Percentiles rank a stretch among this genome's conserved stretches.
Conservation (phyloP, 1,139 yeast genomes). For the Protomyces pachydermus region DNA sequence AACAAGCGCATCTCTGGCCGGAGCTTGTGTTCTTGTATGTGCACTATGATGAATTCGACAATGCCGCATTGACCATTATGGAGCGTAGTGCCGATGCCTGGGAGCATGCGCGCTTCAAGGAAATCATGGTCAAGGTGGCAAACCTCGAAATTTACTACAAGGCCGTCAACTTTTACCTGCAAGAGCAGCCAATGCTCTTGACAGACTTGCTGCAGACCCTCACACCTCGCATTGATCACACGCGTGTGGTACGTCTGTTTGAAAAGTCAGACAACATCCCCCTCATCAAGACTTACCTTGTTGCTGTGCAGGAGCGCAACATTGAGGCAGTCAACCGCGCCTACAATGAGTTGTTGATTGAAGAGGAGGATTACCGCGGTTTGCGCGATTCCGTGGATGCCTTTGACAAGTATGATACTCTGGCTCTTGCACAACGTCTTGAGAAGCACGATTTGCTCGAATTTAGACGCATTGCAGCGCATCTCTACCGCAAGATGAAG, state of each 20-base stretch:
- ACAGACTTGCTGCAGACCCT: slow-evolving; percentile 80
- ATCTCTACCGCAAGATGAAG: slow-evolving; percentile 87
- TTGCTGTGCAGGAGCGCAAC: slow-evolving; percentile 85
- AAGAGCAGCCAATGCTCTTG: slow-evolving; percentile 84
- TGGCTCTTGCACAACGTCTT: slow-evolving; percentile 85
- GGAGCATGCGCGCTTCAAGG: slow-evolving; percentile 91
- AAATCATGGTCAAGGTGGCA: slow-evolving; percentile 87
- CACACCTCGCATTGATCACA: slow-evolving; percentile 87
- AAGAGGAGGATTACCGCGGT: slow-evolving; percentile 92
- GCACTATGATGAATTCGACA: slow-evolving; percentile 99
- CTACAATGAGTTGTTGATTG: slow-evolving; percentile 89
- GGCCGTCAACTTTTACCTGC: slow-evolving; percentile 89
- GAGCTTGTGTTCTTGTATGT: slow-evolving; percentile 93
- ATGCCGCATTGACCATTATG: slow-evolving; percentile 96
- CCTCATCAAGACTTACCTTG: slow-evolving; percentile 87
- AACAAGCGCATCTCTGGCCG: slow-evolving; percentile 91
- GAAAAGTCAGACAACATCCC: slow-evolving; percentile 94
- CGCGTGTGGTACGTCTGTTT: slow-evolving; percentile 92
- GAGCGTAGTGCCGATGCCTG: slow-evolving; percentile 90
- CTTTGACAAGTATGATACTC: slow-evolving; percentile 84
- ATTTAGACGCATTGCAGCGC: slow-evolving; percentile 94
- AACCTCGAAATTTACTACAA: slow-evolving; percentile 95
- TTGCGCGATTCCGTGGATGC: slow-evolving; percentile 81
- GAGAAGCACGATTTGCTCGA: slow-evolving; percentile 87
- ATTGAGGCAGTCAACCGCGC: slow-evolving; percentile 89